Evolutionary conservation across 495 filamentous ascomycete genomes (phyloP), one percentile per base, ranked within the genome.

Genomic region (Pseudevernia furfuracea): DNA sequence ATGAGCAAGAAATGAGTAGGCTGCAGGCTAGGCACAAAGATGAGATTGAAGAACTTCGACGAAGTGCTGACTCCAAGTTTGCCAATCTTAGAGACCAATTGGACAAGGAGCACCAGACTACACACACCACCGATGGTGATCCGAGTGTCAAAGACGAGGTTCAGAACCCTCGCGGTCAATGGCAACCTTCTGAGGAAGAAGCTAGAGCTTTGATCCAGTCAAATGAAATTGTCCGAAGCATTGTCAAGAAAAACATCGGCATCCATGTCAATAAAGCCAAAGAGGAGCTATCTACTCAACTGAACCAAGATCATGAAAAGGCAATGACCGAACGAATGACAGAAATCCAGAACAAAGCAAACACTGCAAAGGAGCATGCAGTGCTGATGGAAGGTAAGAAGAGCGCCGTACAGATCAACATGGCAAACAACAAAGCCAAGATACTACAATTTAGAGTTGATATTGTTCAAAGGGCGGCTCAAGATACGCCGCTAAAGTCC

Each of bases 401-500:
- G 44, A 69, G 53, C 34, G 64, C 58, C 28, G 79, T 89, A 14
- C 87, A 89, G 59, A 75, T 93, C 52, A 96, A 89, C 71, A 90
- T 96, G 85, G 80, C 86, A 12, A 89, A 94, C 66, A 87, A 86
- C 61, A 86, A 87, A 70, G 74, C 74, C 65, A 86, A 82, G 71
- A 77, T 74, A 28, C 80, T 86, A 0, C 78, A 80, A 61, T 88
- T 85, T 19, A 96, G 93, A 77, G 67, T 95, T 30, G 84, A 87
- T 14, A 82, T 91, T 19, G 88, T 97, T 15, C 81, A 90, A 64
- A 87, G 83, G 58, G 91, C 90, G 21, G 91, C 88, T 0, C 80
- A 79, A 32, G 89, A 96, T n/a, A 95, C 90, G 0, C 92, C 92
- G 3, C 78, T 92, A 71, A 84, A 82, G 63, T 84, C 90, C 19